A percentile compares a stretch with the other conserved stretches of the same genome.
Conservation (phyloP, 306 rosid species). For the Senna tora region DNA sequence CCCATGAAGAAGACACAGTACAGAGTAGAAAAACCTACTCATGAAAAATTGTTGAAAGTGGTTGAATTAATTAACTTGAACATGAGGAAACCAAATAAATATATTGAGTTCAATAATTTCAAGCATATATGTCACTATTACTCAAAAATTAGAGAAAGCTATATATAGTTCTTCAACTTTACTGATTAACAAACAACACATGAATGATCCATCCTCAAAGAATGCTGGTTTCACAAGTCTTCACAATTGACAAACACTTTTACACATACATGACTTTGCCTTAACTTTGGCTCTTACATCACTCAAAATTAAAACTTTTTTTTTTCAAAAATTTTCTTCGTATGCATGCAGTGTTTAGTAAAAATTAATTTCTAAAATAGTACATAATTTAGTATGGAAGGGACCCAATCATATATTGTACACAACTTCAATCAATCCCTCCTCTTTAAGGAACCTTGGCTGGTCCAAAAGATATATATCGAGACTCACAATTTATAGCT, state of each 20-base stretch:
- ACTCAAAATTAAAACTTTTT: no score
- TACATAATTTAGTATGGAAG: not conserved
- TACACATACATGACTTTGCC: no score
- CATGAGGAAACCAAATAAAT: not conserved
- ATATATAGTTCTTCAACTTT: not conserved
- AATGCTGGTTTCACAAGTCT: no score
- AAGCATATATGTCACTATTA: no score
- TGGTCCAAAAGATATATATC: not conserved
- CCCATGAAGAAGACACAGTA: not conserved
- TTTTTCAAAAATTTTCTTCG: no score
- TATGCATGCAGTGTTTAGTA: not conserved
- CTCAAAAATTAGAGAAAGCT: no score
- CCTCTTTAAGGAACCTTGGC: not conserved
- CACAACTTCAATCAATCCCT: not conserved
- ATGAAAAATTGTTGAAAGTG: not conserved
- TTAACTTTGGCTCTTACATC: no score
- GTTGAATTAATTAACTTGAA: not conserved
- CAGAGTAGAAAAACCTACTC: not conserved
- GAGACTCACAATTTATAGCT: not conserved
- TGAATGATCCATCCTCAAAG: conserved; percentile 15
- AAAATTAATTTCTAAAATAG: not conserved
- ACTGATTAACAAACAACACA: conserved; percentile 20
- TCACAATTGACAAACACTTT: conserved; percentile 5
- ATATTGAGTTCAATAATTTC: not conserved
- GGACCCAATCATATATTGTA: not conserved